Conservation (phyloP, 2,329 filamentous ascomycete genomes). For the Xylogone sp. region DNA sequence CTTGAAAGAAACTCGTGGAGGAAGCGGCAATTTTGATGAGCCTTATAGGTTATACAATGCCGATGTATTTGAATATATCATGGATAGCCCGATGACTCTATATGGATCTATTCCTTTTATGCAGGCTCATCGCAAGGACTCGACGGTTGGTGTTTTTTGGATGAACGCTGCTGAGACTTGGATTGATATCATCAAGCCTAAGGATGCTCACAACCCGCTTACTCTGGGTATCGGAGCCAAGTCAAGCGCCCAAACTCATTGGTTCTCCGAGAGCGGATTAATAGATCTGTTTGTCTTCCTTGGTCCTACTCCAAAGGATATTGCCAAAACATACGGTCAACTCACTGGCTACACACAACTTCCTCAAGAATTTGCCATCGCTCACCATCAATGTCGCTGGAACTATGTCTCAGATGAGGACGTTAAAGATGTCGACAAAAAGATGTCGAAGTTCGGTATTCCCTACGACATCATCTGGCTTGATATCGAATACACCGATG, state of each 20-base stretch:
- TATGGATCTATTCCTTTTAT: constrained; percentile 98
- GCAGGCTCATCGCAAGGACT: constrained; percentile 93
- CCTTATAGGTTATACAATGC: constrained; percentile 95
- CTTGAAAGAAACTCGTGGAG: constrained; percentile 84
- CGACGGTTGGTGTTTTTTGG: constrained; percentile 95
- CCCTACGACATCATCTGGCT: constrained; percentile 99
- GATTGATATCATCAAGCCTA: constrained; percentile 88
- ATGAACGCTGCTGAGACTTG: constrained; percentile 95
- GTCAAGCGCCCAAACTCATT: constrained; percentile 84
- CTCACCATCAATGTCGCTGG: constrained; percentile 97
- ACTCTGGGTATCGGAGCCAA: constrained; percentile 66
- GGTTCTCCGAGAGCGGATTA: constrained; percentile 90
- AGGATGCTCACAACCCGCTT: constrained; percentile 69
- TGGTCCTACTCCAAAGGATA: constrained; percentile 77
- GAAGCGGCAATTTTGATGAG: constrained; percentile 78
- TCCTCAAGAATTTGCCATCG: constrained; percentile 88
- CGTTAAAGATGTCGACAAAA: constrained; percentile 92
- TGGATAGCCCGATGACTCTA: constrained; percentile 96
- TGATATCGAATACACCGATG: constrained; percentile 95
- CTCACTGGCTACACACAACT: constrained; percentile 89
- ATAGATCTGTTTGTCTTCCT: constrained; percentile 94
- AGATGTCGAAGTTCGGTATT: constrained; percentile 92
- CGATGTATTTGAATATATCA: constrained; percentile 96
- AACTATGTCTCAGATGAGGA: constrained; percentile 98
- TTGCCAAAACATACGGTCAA: constrained; percentile 79